phyloP scores from a whole-genome alignment of 176 grass and related monocot species.

The Oryza coarctata region DNA sequence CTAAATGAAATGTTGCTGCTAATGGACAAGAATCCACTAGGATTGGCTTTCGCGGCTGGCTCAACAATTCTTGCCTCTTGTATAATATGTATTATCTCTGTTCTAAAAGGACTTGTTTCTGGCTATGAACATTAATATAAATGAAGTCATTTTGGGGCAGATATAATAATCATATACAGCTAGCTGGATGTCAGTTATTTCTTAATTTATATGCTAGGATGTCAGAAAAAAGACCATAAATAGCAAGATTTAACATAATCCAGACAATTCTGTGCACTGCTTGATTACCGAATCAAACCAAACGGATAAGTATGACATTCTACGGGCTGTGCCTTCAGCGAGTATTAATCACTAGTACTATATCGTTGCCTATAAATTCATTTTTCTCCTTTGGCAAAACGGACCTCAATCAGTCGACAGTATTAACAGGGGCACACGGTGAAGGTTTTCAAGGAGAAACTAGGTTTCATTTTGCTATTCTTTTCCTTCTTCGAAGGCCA shows the following conservation, averaged over 20 bases:
- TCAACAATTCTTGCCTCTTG: too few relatives aligned
- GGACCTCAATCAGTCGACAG: background rate
- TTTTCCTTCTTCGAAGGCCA: constrained; percentile 19
- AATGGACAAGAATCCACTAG: too few relatives aligned
- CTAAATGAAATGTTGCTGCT: too few relatives aligned
- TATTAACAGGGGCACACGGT: background rate
- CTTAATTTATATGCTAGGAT: background rate
- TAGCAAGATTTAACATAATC: background rate
- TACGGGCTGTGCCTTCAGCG: background rate
- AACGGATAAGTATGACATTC: background rate
- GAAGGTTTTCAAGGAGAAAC: background rate
- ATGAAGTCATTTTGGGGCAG: too few relatives aligned
- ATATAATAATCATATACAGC: too few relatives aligned
- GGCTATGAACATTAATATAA: too few relatives aligned
- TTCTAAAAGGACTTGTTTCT: too few relatives aligned
- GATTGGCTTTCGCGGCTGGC: too few relatives aligned
- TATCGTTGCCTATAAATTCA: constrained; percentile 17
- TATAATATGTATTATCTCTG: too few relatives aligned
- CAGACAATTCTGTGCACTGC: background rate
- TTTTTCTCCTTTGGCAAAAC: background rate
- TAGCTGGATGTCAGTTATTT: background rate
- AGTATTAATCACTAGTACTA: background rate
- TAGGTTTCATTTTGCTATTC: background rate
- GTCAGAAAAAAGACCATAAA: background rate
- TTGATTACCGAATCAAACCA: background rate